Evolutionary conservation across 176 grass and related monocot species (phyloP).

Genomic region (Avena atlantica): DNA sequence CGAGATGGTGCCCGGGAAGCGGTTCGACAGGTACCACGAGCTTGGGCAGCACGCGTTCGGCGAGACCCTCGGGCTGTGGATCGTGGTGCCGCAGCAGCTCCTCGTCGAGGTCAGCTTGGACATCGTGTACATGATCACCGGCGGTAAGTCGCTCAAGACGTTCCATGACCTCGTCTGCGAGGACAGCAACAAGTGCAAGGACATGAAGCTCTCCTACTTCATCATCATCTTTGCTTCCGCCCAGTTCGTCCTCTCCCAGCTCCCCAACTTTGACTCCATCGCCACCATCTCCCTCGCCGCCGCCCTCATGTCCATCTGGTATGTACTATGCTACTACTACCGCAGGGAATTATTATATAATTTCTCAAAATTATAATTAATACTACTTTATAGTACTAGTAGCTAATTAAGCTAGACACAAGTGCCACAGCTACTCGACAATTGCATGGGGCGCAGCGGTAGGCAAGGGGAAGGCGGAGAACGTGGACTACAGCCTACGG

Average conservation of each 20-base stretch:
- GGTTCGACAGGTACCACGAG: slow-evolving; percentile 83
- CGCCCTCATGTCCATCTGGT: slow-evolving; percentile 77
- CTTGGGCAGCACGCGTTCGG: slow-evolving; percentile 75
- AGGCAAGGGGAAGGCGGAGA: too few relatives aligned
- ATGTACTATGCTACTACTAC: too few relatives aligned
- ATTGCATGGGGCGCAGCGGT: too few relatives aligned
- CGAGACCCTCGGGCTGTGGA: slow-evolving; percentile 58
- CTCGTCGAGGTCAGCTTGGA: slow-evolving; percentile 55
- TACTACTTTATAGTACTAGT: too few relatives aligned
- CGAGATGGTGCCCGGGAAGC: slow-evolving; percentile 64
- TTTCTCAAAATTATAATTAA: too few relatives aligned
- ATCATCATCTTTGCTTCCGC: slow-evolving; percentile 86
- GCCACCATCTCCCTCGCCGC: slow-evolving; percentile 80
- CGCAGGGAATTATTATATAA: too few relatives aligned
- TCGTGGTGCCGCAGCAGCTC: not conserved
- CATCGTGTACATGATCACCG: slow-evolving; percentile 95
- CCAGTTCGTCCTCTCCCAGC: slow-evolving; percentile 82
- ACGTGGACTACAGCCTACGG: too few relatives aligned
- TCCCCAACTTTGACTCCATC: slow-evolving; percentile 91
- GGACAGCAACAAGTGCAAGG: slow-evolving; percentile 37
- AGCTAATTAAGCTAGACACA: too few relatives aligned
- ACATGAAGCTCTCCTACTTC: slow-evolving; percentile 74
- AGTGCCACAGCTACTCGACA: too few relatives aligned
- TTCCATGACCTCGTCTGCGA: slow-evolving; percentile 77
- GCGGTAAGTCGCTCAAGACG: slow-evolving; percentile 76